Conservation (phyloP, 140 eudicot genomes). For the Erigeron philadelphicus region DNA sequence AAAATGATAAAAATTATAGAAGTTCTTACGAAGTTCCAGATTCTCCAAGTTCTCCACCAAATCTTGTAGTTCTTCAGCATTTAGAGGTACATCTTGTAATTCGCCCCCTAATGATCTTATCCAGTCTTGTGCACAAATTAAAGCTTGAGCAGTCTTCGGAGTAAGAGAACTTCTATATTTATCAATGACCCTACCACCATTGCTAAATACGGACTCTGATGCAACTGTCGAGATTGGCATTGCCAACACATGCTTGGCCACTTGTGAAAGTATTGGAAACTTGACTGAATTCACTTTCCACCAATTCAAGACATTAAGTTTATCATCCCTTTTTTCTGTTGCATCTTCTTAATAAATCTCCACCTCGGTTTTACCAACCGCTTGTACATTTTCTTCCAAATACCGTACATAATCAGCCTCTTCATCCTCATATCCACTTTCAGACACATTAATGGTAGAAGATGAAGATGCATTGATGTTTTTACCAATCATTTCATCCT, state of each 20-base stretch:
- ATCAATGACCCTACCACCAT: background rate
- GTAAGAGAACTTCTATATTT: constrained; percentile 6
- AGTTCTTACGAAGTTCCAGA: background rate
- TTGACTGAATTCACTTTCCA: constrained; percentile 1
- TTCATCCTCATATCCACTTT: background rate
- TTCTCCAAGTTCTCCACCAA: background rate
- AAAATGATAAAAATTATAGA: background rate
- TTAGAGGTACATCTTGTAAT: background rate
- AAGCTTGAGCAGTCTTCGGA: background rate
- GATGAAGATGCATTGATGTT: background rate
- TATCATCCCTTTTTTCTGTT: background rate
- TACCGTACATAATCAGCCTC: background rate
- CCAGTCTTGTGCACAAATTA: constrained; percentile 8
- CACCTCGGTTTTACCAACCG: background rate
- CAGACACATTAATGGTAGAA: background rate
- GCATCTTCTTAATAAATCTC: background rate
- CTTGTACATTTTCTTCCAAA: constrained; percentile 6
- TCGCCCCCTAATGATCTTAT: background rate
- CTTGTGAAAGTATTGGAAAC: background rate
- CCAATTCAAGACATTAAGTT: background rate
- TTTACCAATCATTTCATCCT: background rate
- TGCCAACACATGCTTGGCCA: background rate
- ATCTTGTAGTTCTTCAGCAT: constrained; percentile 2
- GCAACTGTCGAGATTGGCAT: background rate
- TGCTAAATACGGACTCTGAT: background rate